phyloP scores from a whole-genome alignment of 2,329 filamentous ascomycete species.

The Tolypocladium guangdongense region DNA sequence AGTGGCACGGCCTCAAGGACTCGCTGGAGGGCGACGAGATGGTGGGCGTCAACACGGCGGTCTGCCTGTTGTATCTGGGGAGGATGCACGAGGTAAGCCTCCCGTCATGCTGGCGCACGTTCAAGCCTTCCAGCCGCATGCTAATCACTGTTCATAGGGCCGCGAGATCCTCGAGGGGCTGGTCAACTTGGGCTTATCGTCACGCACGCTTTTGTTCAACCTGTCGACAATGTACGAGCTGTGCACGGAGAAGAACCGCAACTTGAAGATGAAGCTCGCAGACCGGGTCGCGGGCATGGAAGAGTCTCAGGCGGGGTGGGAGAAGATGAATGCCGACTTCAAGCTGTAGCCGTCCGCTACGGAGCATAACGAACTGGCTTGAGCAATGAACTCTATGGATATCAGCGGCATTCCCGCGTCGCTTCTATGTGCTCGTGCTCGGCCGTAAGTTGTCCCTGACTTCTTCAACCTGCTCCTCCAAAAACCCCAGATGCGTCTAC shows the following conservation, averaged over 20 bases:
- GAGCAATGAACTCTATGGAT: background rate
- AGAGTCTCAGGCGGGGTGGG: constrained; percentile 50
- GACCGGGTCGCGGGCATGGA: constrained; percentile 55
- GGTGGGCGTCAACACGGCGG: constrained; percentile 70
- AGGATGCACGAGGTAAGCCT: constrained; percentile 55
- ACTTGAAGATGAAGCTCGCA: constrained; percentile 59
- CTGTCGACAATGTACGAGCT: constrained; percentile 85
- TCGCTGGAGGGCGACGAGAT: constrained; percentile 47
- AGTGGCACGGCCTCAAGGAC: constrained; percentile 45
- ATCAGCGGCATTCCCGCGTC: too few species aligned
- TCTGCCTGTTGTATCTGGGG: constrained; percentile 75
- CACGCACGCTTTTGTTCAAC: constrained; percentile 79
- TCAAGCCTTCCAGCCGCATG: background rate
- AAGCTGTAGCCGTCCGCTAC: constrained; percentile 44
- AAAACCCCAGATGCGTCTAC: background rate
- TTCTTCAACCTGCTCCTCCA: background rate
- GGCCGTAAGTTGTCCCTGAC: background rate
- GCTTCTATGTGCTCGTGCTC: background rate
- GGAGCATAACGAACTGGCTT: background rate
- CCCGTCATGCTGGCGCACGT: background rate
- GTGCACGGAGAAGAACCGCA: constrained; percentile 64
- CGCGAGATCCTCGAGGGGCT: constrained; percentile 55
- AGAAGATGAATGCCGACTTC: constrained; percentile 63
- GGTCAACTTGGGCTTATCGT: constrained; percentile 51
- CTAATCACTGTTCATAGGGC: constrained; percentile 35